Evolutionary conservation across 441 rosid species (phyloP).

Genomic region (Dalechampia spathulata): DNA sequence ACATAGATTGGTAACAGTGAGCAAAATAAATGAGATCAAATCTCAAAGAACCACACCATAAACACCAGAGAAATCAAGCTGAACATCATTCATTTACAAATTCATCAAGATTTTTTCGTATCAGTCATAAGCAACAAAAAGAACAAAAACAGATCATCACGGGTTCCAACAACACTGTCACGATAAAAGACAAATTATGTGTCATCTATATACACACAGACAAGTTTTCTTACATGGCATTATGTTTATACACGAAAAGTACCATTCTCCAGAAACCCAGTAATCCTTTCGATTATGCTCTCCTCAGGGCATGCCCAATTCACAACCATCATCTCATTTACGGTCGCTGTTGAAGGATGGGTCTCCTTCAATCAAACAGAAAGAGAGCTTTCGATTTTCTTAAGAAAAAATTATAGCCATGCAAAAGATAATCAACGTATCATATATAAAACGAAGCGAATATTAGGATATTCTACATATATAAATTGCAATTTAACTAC

Average conservation of each 20-base stretch:
- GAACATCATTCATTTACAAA: neutral
- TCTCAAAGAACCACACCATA: conserved; percentile 1
- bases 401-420: conserved; percentile 8
- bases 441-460: conserved; percentile 3
- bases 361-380: conserved; percentile 2
- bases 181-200: conserved; percentile 17
- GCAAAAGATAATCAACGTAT: neutral
- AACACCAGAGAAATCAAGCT: conserved; percentile 5
- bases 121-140: neutral
- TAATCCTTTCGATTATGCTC: conserved; percentile 1
- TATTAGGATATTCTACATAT: neutral
- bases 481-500: neutral
- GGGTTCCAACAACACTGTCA: conserved; percentile 17
- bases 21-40: neutral
- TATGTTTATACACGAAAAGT: no score
- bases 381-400: neutral
- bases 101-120: neutral
- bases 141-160: conserved; percentile 1
- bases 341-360: conserved; percentile 5
- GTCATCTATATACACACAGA: conserved; percentile 16
- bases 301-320: conserved; percentile 19
- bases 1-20: neutral
- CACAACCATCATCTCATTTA: conserved; percentile 12
- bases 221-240: no score
- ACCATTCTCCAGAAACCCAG: conserved; percentile 8